Conservation (phyloP, 73 alveolate species). For the Paramecium biaurelia region DNA sequence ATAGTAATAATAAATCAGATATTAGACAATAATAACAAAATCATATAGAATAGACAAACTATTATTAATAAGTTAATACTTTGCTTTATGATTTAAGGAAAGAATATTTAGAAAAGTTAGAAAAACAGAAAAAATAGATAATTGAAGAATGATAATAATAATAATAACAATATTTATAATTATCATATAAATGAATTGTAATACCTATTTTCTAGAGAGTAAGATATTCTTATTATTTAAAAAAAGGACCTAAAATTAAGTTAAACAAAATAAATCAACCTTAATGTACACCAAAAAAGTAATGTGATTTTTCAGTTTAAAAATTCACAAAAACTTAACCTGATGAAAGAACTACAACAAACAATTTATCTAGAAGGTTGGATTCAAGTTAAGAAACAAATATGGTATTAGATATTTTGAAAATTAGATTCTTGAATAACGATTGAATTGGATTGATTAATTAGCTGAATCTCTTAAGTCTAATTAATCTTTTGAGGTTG, state of each 20-base stretch:
- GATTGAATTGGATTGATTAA: constrained; percentile 1
- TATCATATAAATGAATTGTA: not conserved
- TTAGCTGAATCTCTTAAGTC: not conserved
- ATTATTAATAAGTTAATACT: not conserved
- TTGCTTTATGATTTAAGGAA: not conserved
- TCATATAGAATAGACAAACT: not conserved
- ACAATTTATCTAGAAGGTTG: not conserved
- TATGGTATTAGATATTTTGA: not conserved
- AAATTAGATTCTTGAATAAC: not conserved
- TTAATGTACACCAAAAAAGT: not conserved
- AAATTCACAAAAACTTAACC: not conserved
- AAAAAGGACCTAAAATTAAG: not conserved
- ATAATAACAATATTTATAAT: not conserved
- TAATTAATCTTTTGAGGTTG: not conserved
- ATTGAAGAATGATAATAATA: not conserved
- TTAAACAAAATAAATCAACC: not conserved
- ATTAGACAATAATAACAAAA: not conserved
- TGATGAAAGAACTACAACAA: constrained; percentile 36
- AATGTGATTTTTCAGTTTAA: not conserved
- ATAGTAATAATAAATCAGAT: not conserved
- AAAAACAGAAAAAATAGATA: not conserved
- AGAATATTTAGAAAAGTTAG: not conserved
- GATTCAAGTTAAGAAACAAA: not conserved
- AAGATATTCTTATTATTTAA: not conserved
- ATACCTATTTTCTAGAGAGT: not conserved